Evolutionary conservation across 345 rosid species (phyloP).

Genomic region (Excoecaria agallocha): DNA sequence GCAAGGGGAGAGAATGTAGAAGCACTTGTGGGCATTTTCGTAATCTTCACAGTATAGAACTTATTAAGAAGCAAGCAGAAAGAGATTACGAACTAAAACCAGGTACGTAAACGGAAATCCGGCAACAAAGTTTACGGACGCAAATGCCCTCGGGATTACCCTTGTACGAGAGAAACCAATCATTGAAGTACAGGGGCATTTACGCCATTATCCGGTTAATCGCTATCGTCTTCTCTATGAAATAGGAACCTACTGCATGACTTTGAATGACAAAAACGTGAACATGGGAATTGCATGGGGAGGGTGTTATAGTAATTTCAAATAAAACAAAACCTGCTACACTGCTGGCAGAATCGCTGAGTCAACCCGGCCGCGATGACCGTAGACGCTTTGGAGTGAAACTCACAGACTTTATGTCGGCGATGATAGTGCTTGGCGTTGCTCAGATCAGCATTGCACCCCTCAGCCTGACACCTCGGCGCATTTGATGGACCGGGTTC

Average conservation of each 20-base stretch:
- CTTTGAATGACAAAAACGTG: neutral
- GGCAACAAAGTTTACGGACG: slow-evolving; percentile 29
- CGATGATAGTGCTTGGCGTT: slow-evolving; percentile 97
- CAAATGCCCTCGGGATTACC: slow-evolving; percentile 59
- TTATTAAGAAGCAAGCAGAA: neutral
- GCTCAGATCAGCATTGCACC: slow-evolving; percentile 89
- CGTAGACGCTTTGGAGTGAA: slow-evolving; percentile 90
- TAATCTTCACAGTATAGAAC: neutral
- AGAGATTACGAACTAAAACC: slow-evolving; percentile 7
- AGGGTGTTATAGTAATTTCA: slow-evolving; percentile 30
- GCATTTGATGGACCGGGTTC: slow-evolving; percentile 49
- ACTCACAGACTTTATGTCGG: slow-evolving; percentile 96
- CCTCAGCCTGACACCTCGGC: slow-evolving; percentile 93
- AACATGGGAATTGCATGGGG: slow-evolving; percentile 17
- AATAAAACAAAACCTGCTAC: slow-evolving; percentile 68
- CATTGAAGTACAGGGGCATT: slow-evolving; percentile 27
- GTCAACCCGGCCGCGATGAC: slow-evolving; percentile 82
- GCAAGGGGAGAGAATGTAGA: neutral
- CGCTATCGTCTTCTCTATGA: neutral
- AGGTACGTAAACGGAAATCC: slow-evolving; percentile 24
- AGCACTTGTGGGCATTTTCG: slow-evolving; percentile 17
- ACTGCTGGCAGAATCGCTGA: slow-evolving; percentile 99
- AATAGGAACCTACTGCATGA: neutral
- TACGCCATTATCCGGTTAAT: slow-evolving; percentile 22
- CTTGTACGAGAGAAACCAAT: slow-evolving; percentile 35